Evolutionary conservation across 495 filamentous ascomycete species (phyloP), one percentile per base, ranked within the genome.

Genomic region (Jackrogersella multiformis): DNA sequence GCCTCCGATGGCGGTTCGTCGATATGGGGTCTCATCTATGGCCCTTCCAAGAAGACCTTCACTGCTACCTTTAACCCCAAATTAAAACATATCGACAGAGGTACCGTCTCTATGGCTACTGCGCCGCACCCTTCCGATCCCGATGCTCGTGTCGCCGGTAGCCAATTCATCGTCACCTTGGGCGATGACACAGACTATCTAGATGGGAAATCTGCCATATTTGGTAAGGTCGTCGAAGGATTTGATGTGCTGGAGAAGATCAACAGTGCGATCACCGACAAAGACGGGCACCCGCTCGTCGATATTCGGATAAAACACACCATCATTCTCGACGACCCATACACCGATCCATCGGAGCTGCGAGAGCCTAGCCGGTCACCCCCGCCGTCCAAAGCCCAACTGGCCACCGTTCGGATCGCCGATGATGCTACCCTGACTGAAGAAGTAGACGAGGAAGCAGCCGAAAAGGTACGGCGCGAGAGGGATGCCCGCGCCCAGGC

Each of bases 221-320:
- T 97, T 78, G 94, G 94, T 28, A 92, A 93, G 64, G 92, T 97
- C 0, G 94, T 94, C 0, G 94, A 97, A 77, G 94, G 94, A 1
- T 97, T 97, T 61, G 94, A 97, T 78, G 87, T 85, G 15, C 76
- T 97, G 55, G 94, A 97, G 76, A 96, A 94, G 79, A 94, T 97
- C 81, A 97, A 97, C 76, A 86, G 87, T 41, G 84, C 91, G 13
- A 96, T 96, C 61, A 87, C 92, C 58, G 94, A 97, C 75, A 88
- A 92, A 42, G 86, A 87, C 15, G 92, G 92, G 39, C 86, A 92
- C 56, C 94, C 94, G 13, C 80, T 97, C 48, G 92, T 86, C 18
- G 94, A 97, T 79, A 96, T 97, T 62, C 89, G 94, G 26, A 94
- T 97, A 71, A 89, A 92, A 56, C 94, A 97, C 75, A 95, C 93